Percentiles rank a stretch among this genome's conserved stretches.
phyloP scores from a whole-genome alignment of 2,329 filamentous ascomycete genomes.

The Apiospora marii region DNA sequence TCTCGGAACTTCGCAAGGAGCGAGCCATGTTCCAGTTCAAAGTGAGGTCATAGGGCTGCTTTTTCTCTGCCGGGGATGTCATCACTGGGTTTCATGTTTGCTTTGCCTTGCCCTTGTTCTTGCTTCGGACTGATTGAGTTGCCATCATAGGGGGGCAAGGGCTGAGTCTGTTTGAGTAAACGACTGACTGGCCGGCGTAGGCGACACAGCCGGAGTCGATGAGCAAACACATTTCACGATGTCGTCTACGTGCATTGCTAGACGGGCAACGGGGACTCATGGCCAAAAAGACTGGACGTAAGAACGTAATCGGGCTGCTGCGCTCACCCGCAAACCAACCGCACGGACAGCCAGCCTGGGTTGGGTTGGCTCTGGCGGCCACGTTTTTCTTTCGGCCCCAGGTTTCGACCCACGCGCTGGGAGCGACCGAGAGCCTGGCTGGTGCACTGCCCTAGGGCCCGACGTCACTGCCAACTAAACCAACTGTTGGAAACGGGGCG shows the following conservation, averaged over 20 bases:
- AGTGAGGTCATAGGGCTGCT: constrained; percentile 7
- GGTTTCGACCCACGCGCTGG: constrained; percentile 7
- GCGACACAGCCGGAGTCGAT: not conserved
- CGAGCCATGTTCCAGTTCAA: not conserved
- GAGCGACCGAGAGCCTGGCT: not conserved
- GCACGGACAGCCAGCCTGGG: not conserved
- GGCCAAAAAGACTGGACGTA: not conserved
- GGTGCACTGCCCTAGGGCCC: not conserved
- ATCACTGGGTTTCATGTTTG: constrained; percentile 3
- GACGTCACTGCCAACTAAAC: not conserved
- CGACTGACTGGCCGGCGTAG: not conserved
- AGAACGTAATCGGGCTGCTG: not conserved
- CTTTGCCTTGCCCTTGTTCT: not conserved
- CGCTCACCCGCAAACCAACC: not conserved
- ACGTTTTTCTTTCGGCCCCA: constrained; percentile 10
- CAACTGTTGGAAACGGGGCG: not conserved
- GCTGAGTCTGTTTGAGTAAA: not conserved
- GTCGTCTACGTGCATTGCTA: not conserved
- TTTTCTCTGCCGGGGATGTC: not conserved
- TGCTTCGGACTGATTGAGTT: constrained; percentile 4
- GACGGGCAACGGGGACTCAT: not conserved
- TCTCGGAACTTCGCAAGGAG: not conserved
- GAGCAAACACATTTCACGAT: not conserved
- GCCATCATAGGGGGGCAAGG: not conserved
- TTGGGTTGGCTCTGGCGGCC: not conserved